Conservation (phyloP, 108 stramenopile genomes). For the Pseudonitzschia multiseries region DNA sequence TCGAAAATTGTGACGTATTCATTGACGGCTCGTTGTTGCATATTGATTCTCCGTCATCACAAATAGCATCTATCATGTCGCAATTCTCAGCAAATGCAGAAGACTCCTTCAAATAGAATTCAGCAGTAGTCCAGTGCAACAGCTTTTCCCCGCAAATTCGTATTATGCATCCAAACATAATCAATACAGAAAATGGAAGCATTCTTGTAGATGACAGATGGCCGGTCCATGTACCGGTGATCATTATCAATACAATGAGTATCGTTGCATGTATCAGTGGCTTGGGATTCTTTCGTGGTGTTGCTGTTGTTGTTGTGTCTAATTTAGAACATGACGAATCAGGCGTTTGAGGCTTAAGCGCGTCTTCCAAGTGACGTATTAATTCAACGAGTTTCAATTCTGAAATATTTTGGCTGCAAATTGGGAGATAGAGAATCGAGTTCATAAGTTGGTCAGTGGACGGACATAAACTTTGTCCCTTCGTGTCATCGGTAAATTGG, state of each 20-base stretch:
- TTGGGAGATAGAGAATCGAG: slow-evolving; percentile 71
- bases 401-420: slow-evolving; percentile 42
- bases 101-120: slow-evolving; percentile 31
- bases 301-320: neutral
- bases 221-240: neutral
- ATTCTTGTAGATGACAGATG: neutral
- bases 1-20: neutral
- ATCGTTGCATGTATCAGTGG: neutral
- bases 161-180: neutral
- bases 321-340: neutral
- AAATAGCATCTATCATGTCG: slow-evolving; percentile 34
- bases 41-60: slow-evolving; percentile 1
- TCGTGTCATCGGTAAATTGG: neutral
- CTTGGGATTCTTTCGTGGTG: neutral
- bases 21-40: neutral
- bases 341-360: neutral
- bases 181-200: neutral
- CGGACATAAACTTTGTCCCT: slow-evolving; percentile 29
- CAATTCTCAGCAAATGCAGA: slow-evolving; percentile 28
- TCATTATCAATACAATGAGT: neutral
- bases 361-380: slow-evolving; percentile 9
- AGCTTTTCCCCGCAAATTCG: slow-evolving; percentile 6
- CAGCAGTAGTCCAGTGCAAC: slow-evolving; percentile 15
- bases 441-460: slow-evolving; percentile 46
- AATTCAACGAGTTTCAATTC: slow-evolving; percentile 5